Conservation (phyloP, 805 yeast genomes). For the Saccharomycopsis schoenii region DNA sequence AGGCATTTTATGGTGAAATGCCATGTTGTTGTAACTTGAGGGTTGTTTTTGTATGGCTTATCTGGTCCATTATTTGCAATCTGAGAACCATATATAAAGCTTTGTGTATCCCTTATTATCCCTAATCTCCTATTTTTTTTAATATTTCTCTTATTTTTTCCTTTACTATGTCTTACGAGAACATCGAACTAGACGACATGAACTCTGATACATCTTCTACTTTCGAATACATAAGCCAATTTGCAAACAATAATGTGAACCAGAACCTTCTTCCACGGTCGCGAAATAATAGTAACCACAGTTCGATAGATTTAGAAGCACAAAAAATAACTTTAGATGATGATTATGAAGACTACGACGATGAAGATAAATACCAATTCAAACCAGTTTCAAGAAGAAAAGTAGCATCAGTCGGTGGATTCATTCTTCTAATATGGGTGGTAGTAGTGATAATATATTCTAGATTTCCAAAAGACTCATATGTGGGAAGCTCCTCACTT, state of each 20-base stretch:
- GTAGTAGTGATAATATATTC: constrained; percentile 22
- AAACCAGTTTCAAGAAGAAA: constrained; percentile 11
- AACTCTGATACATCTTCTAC: constrained; percentile 13
- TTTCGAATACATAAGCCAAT: constrained; percentile 18
- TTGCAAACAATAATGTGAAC: constrained; percentile 23
- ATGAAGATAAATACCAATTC: constrained; percentile 2
- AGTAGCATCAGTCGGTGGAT: constrained; percentile 1
- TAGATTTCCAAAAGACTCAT: not conserved
- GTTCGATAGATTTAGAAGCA: not conserved
- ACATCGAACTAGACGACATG: constrained; percentile 6
- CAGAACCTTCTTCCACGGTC: constrained; percentile 13
- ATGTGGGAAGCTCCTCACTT: not conserved
- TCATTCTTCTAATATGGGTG: constrained; percentile 24
- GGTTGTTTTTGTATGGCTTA: too few species aligned
- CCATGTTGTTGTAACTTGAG: not conserved
- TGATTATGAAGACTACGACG: not conserved
- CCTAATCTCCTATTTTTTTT: not conserved
- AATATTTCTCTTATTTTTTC: not conserved
- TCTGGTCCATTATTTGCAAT: not conserved
- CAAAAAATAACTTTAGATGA: constrained; percentile 1
- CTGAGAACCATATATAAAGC: not conserved
- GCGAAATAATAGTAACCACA: constrained; percentile 15
- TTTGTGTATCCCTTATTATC: not conserved
- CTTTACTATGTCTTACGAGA: not conserved
- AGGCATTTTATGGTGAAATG: not conserved